Base-by-base conservation (phyloP, 2,329 filamentous ascomycete species). In the Bipolaris bicolor region DNA sequence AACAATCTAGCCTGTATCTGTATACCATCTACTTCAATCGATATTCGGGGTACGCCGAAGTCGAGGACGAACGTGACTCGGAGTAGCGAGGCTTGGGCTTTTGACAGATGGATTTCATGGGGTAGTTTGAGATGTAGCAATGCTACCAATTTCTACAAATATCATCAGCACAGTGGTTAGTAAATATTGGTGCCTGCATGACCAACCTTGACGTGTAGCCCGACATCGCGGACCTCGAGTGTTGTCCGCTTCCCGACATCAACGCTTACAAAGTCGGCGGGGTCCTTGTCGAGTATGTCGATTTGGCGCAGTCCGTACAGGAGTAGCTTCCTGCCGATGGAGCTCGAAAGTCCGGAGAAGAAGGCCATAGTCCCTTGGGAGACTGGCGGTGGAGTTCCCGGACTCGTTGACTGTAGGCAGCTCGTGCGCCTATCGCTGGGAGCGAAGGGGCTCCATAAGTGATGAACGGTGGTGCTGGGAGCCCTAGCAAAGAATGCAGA, bases 51-150 rank as follows among this genome's bases (percentile, higher is more conserved):
- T 51, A 87, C 89, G 75, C 93, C 92, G 64, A 97, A 88, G 76
- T 97, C 91, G 73, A 95, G 88, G 11, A 94, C 92, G 49, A 98
- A 84, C 7, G 90, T 96, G 52, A 97, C 81, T 68, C 90, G 89
- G 22, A 98, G 84, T 6, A 90, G 82, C 2, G 90, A 80, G 50
- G 97, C 86, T 63, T 87, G 88, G 55, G 94, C 93, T 72, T 87
- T 88, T 50, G 86, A 84, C 11, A 97, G 81, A 59, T 85, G 83
- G 70, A 95, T 85, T 5, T 86, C 85, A 1, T 88, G 78, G 0
- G 93, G 93, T 3, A 76, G 64, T 41, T 73, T 72, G 34, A 97
- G 85, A 66, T 89, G 85, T 4, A 96, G 81, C 18, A 94, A 77
- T 46, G 84, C 83, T 60, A 91, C 84, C 54, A 97, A 83, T 86